Evolutionary conservation across 345 rosid genomes (phyloP).

Genomic region (Erodium maritimum): DNA sequence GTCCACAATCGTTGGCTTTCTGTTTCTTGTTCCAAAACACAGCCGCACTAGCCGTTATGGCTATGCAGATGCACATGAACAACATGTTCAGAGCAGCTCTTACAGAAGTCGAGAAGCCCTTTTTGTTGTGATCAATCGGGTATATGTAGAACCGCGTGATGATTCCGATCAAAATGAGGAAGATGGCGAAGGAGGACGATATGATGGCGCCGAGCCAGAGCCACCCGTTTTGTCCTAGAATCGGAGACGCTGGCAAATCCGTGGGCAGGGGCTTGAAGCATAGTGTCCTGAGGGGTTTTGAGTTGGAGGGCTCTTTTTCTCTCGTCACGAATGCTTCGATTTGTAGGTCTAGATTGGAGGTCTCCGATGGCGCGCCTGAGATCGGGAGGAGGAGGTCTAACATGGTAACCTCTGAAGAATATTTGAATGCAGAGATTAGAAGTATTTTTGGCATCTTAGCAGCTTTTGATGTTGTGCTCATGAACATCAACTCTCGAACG

Average conservation of each 20-base stretch:
- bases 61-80: slow-evolving; percentile 33
- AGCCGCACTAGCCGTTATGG: slow-evolving; percentile 29
- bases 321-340: slow-evolving; percentile 54
- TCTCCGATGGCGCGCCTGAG: slow-evolving; percentile 1
- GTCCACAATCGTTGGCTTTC: slow-evolving; percentile 19
- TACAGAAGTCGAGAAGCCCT: slow-evolving; percentile 18
- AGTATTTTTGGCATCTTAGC: slow-evolving; percentile 25
- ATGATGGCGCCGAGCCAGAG: slow-evolving; percentile 60
- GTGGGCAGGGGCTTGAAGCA: slow-evolving; percentile 47
- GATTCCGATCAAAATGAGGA: slow-evolving; percentile 46
- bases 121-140: slow-evolving; percentile 39
- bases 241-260: slow-evolving; percentile 41
- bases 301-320: slow-evolving; percentile 25
- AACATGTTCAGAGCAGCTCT: slow-evolving; percentile 27
- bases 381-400: slow-evolving; percentile 31
- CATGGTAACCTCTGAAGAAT: slow-evolving; percentile 29
- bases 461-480: slow-evolving; percentile 6
- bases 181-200: slow-evolving; percentile 51
- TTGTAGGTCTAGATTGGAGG: slow-evolving; percentile 13
- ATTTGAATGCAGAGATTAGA: slow-evolving; percentile 28
- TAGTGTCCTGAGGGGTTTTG: slow-evolving; percentile 10
- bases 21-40: slow-evolving; percentile 48
- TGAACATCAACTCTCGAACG: slow-evolving; percentile 24
- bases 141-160: slow-evolving; percentile 39
- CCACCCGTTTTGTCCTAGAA: slow-evolving; percentile 68